phyloP scores from a whole-genome alignment of 164 flowering plant genomes.

The Dillenia turbinata region DNA sequence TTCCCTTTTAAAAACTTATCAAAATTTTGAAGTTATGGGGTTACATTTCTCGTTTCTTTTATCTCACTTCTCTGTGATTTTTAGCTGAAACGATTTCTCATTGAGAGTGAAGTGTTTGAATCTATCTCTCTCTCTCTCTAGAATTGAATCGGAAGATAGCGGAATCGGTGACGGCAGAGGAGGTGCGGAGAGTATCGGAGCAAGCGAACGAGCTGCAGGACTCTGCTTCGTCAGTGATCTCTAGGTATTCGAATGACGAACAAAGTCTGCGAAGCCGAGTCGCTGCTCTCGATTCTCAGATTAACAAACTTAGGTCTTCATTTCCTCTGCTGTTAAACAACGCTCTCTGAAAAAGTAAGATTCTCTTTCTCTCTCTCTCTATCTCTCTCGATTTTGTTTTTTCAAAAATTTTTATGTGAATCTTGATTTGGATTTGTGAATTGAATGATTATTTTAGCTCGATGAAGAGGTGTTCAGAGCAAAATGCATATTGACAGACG shows the following conservation, averaged over 20 bases:
- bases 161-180: constrained; percentile 29
- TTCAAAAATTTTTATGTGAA: neutral
- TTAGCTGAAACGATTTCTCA: too few relatives aligned
- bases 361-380: neutral
- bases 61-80: too few relatives aligned
- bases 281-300: constrained; percentile 41
- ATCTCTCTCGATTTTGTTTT: too few relatives aligned
- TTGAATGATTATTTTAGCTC: constrained; percentile 23
- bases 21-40: too few relatives aligned
- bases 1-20: too few relatives aligned
- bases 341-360: constrained; percentile 43
- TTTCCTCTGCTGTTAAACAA: constrained; percentile 20
- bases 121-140: too few relatives aligned
- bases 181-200: constrained; percentile 48
- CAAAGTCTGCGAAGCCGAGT: constrained; percentile 59
- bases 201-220: constrained; percentile 79
- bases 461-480: constrained; percentile 38
- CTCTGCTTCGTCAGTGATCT: constrained; percentile 43
- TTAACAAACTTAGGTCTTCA: constrained; percentile 38
- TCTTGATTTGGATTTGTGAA: neutral
- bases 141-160: constrained; percentile 10
- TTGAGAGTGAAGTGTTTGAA: too few relatives aligned
- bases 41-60: too few relatives aligned
- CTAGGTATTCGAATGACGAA: constrained; percentile 50
- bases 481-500: constrained; percentile 31